phyloP scores from a whole-genome alignment of 2,329 filamentous ascomycete species.

The Moelleriella libera region DNA sequence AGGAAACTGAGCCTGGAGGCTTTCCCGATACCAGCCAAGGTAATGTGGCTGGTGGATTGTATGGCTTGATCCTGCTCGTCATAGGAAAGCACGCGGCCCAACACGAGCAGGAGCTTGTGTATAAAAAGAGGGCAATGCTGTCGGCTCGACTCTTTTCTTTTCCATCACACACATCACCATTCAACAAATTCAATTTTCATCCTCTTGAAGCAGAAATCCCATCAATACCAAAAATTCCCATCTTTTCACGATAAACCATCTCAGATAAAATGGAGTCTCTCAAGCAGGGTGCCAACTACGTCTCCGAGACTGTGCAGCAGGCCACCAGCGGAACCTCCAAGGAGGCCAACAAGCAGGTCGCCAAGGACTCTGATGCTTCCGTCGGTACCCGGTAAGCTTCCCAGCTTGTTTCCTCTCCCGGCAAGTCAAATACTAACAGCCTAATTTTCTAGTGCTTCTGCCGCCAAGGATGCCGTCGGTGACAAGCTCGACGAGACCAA shows the following conservation, averaged over 20 bases:
- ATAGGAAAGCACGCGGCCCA: not conserved
- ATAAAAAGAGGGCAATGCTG: not conserved
- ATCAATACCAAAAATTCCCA: slow-evolving; percentile 5
- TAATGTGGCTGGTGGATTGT: no score
- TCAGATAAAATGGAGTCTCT: slow-evolving; percentile 33
- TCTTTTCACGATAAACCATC: slow-evolving; percentile 4
- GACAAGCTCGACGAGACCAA: slow-evolving; percentile 30
- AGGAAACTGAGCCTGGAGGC: not conserved
- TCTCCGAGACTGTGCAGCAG: slow-evolving; percentile 47
- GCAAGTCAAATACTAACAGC: not conserved
- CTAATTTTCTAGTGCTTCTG: slow-evolving; percentile 21
- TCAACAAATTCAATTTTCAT: not conserved
- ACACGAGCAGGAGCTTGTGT: not conserved
- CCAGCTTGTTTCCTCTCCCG: not conserved
- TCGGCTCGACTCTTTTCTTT: accelerated
- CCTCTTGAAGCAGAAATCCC: not conserved
- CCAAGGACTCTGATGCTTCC: slow-evolving; percentile 43
- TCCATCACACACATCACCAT: not conserved
- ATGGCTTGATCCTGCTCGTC: not conserved
- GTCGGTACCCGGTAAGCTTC: slow-evolving; percentile 35
- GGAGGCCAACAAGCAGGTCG: slow-evolving; percentile 56
- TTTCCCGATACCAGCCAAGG: not conserved
- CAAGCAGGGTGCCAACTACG: slow-evolving; percentile 53
- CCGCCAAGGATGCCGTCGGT: slow-evolving; percentile 32
- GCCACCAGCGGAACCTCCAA: slow-evolving; percentile 42